A percentile compares a stretch with the other conserved stretches of the same genome.
Conservation (phyloP, 306 rosid species). For the Sicyos edulis region DNA sequence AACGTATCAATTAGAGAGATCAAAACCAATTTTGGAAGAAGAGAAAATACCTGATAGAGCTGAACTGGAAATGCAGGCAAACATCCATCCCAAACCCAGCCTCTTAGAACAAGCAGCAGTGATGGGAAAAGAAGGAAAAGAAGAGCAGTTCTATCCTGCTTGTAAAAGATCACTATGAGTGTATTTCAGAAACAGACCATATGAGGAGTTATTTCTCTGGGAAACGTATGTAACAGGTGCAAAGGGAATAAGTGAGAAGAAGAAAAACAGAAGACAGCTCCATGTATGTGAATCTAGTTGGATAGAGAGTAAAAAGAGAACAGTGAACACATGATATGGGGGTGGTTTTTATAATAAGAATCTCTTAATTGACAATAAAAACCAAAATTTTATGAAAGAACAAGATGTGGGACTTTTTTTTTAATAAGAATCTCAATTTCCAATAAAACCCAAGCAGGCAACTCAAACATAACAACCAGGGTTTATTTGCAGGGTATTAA, state of each 20-base stretch:
- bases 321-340: too few relatives aligned
- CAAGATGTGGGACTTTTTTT: too few relatives aligned
- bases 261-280: background rate
- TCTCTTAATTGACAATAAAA: too few relatives aligned
- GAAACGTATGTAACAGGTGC: background rate
- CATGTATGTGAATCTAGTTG: too few relatives aligned
- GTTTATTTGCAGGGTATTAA: too few relatives aligned
- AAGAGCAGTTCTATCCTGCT: conserved; percentile 92
- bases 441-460: too few relatives aligned
- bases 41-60: conserved; percentile 64
- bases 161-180: conserved; percentile 30
- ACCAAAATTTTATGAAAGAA: too few relatives aligned
- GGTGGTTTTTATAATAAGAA: too few relatives aligned
- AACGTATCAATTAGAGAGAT: background rate
- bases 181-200: conserved; percentile 5
- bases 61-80: conserved; percentile 94
- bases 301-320: too few relatives aligned
- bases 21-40: background rate
- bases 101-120: conserved; percentile 62
- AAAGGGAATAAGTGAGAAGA: background rate
- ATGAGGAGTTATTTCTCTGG: background rate
- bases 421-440: too few relatives aligned
- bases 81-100: conserved; percentile 94
- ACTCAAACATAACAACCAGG: too few relatives aligned
- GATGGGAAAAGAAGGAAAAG: conserved; percentile 88